Evolutionary conservation across 164 flowering plant species (phyloP).

Genomic region (Piper betle): DNA sequence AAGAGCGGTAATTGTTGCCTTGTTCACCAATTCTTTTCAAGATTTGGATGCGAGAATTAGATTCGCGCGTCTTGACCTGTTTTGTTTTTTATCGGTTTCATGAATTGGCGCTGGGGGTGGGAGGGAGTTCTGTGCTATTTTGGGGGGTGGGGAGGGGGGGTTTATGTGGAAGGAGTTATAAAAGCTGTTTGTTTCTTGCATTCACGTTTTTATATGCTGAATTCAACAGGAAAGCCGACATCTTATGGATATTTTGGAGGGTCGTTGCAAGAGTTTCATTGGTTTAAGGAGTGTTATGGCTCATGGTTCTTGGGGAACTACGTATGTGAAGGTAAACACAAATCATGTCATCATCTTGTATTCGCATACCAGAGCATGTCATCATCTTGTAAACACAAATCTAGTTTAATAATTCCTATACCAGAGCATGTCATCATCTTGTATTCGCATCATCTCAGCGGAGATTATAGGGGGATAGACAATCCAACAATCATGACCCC

Average conservation of each 20-base stretch:
- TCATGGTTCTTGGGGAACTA: conserved; percentile 1
- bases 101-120: not conserved
- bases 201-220: not conserved
- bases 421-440: not conserved
- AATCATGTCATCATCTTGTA: not conserved
- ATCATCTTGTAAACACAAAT: not conserved
- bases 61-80: not conserved
- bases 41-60: not conserved
- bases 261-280: not conserved
- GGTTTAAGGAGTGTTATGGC: conserved; percentile 1
- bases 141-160: too few species aligned
- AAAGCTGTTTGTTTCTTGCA: not conserved
- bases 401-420: not conserved
- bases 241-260: not conserved
- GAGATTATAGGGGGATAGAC: too few species aligned
- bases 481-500: too few species aligned
- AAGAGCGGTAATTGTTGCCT: not conserved
- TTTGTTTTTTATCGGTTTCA: not conserved
- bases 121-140: not conserved
- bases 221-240: not conserved
- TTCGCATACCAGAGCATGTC: not conserved
- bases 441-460: not conserved
- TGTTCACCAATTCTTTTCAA: not conserved
- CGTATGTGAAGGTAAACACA: not conserved
- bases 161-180: not conserved